A percentile compares a stretch with the other conserved stretches of the same genome.
These are phyloP conservation scores for Fusarium austroafricanum DNA, from an alignment of 2,329 filamentous ascomycete species.

Conservation along the genomic window DNA sequence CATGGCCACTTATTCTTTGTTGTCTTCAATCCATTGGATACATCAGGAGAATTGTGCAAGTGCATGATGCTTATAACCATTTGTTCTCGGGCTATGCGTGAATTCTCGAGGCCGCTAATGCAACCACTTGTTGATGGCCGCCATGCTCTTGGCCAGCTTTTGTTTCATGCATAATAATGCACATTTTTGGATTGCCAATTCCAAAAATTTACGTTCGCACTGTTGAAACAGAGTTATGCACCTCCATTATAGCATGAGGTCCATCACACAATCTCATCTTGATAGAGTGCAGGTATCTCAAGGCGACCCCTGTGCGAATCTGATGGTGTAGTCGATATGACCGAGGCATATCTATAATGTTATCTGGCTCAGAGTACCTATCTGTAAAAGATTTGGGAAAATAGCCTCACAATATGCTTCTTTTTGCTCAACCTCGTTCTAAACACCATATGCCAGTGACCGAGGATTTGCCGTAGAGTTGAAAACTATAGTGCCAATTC, in stretches of 20 bases:
- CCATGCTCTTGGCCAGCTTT: conserved; percentile 14
- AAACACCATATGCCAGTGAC: neutral
- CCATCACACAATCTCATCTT: neutral
- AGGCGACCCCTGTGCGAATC: neutral
- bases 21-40: conserved; percentile 12
- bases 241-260: neutral
- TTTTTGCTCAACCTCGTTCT: neutral
- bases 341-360: neutral
- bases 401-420: neutral
- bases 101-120: conserved; percentile 34
- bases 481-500: conserved; percentile 12
- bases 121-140: conserved; percentile 38
- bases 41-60: conserved; percentile 1
- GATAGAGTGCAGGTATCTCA: neutral
- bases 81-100: conserved; percentile 20
- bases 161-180: conserved; percentile 7
- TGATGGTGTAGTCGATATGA: neutral
- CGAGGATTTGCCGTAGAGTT: conserved; percentile 32
- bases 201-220: neutral
- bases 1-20: neutral
- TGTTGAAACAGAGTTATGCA: neutral
- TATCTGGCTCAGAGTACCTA: neutral
- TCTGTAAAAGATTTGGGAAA: neutral
- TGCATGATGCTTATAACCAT: conserved; percentile 17
- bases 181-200: neutral